phyloP scores from a whole-genome alignment of 2,329 filamentous ascomycete species.

The Cordyceps militaris region DNA sequence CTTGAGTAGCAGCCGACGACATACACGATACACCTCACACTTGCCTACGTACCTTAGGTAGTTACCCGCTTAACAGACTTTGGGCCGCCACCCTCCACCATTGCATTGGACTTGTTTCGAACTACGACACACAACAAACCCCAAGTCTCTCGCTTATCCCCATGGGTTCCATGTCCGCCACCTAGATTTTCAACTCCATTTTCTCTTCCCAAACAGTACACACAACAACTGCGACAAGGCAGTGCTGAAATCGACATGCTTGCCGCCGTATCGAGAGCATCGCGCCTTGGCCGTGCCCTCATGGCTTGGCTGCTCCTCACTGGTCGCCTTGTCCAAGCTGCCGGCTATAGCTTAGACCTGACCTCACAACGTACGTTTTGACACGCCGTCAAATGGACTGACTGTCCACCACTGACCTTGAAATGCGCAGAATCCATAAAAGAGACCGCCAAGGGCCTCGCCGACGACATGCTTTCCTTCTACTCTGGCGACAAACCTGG shows the following conservation, averaged over 20 bases:
- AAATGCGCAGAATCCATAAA: constrained; percentile 40
- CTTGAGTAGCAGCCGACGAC: background rate
- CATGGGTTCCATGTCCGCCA: background rate
- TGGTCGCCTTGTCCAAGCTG: background rate
- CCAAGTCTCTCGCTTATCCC: background rate
- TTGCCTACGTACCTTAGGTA: background rate
- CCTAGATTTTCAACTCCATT: background rate
- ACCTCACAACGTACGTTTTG: background rate
- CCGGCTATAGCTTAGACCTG: constrained; percentile 6
- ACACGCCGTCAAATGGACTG: background rate
- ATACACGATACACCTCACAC: background rate
- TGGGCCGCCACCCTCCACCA: background rate
- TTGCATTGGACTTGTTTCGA: background rate
- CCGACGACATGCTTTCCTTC: constrained; percentile 40
- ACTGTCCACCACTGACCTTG: background rate
- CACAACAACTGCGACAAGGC: background rate
- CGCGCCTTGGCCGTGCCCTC: background rate
- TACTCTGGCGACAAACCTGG: constrained; percentile 43
- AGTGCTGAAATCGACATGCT: background rate
- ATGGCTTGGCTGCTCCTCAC: background rate
- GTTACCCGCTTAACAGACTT: constrained; percentile 1
- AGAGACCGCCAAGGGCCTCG: constrained; percentile 41
- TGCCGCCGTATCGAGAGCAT: background rate
- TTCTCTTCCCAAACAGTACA: background rate
- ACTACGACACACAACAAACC: no score